Evolutionary conservation across 2,329 filamentous ascomycete species (phyloP).

Genomic region (Colletotrichum sp.): DNA sequence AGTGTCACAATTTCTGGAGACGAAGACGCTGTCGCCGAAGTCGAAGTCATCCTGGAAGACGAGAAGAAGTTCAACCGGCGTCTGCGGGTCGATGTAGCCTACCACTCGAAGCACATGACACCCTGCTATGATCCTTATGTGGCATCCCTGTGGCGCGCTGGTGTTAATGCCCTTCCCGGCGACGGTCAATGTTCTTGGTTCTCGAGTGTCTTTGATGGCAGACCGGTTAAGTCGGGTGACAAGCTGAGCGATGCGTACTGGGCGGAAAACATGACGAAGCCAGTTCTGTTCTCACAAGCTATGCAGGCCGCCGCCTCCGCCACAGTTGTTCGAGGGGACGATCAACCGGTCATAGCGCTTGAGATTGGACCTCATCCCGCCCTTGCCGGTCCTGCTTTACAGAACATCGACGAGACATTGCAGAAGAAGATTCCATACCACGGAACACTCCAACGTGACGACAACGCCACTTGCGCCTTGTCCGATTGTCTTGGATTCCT

Average conservation of each 20-base stretch:
- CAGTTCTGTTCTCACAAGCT: conserved; percentile 30
- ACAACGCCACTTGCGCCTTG: conserved; percentile 23
- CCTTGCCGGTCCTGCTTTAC: conserved; percentile 40
- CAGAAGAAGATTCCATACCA: conserved; percentile 25
- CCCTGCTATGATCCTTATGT: not conserved
- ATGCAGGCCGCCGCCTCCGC: not conserved
- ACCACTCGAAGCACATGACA: conserved; percentile 34
- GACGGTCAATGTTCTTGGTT: conserved; percentile 20
- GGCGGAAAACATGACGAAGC: conserved; percentile 30
- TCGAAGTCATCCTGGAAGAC: conserved; percentile 24
- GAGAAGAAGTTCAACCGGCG: conserved; percentile 22
- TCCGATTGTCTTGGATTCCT: conserved; percentile 23
- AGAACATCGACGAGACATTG: conserved; percentile 25
- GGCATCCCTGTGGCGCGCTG: not conserved
- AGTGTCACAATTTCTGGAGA: conserved; percentile 33
- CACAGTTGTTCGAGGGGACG: conserved; percentile 12
- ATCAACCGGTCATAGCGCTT: conserved; percentile 20
- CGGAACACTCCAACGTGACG: conserved; percentile 24
- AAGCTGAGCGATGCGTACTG: conserved; percentile 39
- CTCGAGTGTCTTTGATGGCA: not conserved
- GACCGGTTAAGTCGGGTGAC: conserved; percentile 27
- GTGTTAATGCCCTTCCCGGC: conserved; percentile 23
- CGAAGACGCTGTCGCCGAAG: conserved; percentile 27
- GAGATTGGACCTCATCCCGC: conserved; percentile 43
- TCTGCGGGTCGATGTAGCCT: conserved; percentile 30